These are phyloP conservation scores for Gynandropsis gynandra DNA, from an alignment of 345 rosid species.

Conservation along the genomic window DNA sequence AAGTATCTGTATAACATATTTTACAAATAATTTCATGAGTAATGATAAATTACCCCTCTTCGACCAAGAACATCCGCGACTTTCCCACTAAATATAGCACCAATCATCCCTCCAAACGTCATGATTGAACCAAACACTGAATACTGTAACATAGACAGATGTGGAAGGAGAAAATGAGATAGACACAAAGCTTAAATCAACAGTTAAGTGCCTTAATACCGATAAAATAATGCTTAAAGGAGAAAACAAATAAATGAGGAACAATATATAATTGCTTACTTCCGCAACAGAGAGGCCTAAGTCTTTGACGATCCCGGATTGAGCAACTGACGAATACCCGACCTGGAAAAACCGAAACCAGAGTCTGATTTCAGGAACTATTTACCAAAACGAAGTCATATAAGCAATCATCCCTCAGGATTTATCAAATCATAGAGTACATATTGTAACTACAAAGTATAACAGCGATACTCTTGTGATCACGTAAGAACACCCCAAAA, in stretches of 20 bases:
- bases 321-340: slow-evolving; percentile 43
- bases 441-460: too few relatives aligned
- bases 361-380: background rate
- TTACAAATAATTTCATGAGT: slow-evolving; percentile 1
- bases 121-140: slow-evolving; percentile 30
- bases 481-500: too few relatives aligned
- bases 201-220: too few relatives aligned
- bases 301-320: slow-evolving; percentile 31
- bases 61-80: slow-evolving; percentile 26
- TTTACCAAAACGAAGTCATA: background rate
- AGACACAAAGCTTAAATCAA: too few relatives aligned
- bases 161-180: too few relatives aligned
- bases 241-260: too few relatives aligned
- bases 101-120: slow-evolving; percentile 30
- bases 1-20: too few relatives aligned
- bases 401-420: too few relatives aligned
- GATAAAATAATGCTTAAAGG: too few relatives aligned
- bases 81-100: slow-evolving; percentile 27
- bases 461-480: too few relatives aligned
- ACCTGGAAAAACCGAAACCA: slow-evolving; percentile 20
- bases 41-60: slow-evolving; percentile 15
- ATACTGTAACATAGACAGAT: slow-evolving; percentile 7
- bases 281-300: slow-evolving; percentile 35
- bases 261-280: slow-evolving; percentile 18
- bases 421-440: too few relatives aligned